phyloP scores from a whole-genome alignment of 2,329 filamentous ascomycete genomes.

The Aspergillus sp. region DNA sequence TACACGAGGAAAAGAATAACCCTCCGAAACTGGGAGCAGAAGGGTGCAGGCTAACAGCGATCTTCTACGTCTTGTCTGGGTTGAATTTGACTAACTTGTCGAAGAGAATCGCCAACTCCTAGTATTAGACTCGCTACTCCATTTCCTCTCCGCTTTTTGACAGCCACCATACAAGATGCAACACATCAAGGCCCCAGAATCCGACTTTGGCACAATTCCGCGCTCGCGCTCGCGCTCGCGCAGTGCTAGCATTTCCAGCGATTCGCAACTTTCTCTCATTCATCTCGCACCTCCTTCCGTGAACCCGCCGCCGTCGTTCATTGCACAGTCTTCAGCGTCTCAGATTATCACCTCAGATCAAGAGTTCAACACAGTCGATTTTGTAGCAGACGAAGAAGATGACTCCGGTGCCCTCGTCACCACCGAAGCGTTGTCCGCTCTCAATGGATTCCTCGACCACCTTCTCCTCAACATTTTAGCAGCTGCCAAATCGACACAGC shows the following conservation, averaged over 20 bases:
- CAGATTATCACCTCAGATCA: conserved; percentile 90
- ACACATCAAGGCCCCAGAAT: conserved; percentile 30
- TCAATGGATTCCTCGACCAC: conserved; percentile 93
- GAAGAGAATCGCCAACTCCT: conserved; percentile 2
- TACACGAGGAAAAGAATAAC: conserved; percentile 4
- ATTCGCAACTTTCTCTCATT: conserved; percentile 32
- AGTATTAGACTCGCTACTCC: not conserved
- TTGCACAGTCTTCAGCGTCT: conserved; percentile 82
- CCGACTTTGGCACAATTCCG: conserved; percentile 30
- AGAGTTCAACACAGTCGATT: conserved; percentile 69
- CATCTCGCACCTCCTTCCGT: conserved; percentile 66
- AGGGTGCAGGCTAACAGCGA: conserved; percentile 6
- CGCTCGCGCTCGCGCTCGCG: conserved; percentile 32
- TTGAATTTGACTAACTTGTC: not conserved
- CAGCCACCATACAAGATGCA: conserved; percentile 27
- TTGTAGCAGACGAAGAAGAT: conserved; percentile 67
- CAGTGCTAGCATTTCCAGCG: conserved; percentile 41
- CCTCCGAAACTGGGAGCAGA: conserved; percentile 7
- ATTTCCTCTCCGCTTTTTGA: conserved; percentile 6
- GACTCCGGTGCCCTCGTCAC: conserved; percentile 69
- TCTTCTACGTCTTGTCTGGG: not conserved
- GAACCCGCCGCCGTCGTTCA: conserved; percentile 79
- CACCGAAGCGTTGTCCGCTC: conserved; percentile 68
- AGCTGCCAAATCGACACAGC: conserved; percentile 72
- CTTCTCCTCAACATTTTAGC: conserved; percentile 88